Base-by-base conservation (phyloP, 2,329 filamentous ascomycete genomes). In the Purpureocillium takamizusanense region DNA sequence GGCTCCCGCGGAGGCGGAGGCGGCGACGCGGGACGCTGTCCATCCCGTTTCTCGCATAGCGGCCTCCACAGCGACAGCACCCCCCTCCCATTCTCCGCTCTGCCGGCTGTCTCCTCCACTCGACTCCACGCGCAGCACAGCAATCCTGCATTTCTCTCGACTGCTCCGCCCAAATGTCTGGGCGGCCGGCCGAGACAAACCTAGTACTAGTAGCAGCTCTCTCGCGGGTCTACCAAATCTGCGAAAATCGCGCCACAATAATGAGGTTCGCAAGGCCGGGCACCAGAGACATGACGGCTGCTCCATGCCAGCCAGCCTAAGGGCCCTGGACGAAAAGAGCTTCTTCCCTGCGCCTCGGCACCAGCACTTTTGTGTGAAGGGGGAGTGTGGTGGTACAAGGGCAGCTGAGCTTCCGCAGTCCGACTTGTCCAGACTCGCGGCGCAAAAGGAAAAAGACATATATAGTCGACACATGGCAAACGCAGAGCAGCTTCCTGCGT, bases 1-100 rank as follows among this genome's bases (percentile, higher is more conserved):
- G 14, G 12, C 23, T 18, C n/a, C 29, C 36, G 36, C 16, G 36
- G 36, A 38, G 29, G 31, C 36, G 36, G 36, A 37, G 36, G 15
- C 25, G 25, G 25, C 25, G 34, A 35, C 27, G 25, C 34, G 34
- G 34, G 15, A 35, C 25, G 34, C 33, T 27, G 17, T 29, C 34
- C 25, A 35, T 15, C 16, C 34, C 34, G 23, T 27, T 23, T 17
- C 34, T 12, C n/a, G 34, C 10, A 29, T 35, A 27, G 34, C 28
- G 11, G 3, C 16, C 34, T 18, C 34, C 34, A 36, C 34, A 36
- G 25, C 21, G 10, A 25, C 21, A 10, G 6, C 21, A 10, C 21
- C 10, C 21, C 21, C 21, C 21, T 27, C 25, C 18, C 16, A 12
- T 18, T 28, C 34, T 11, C 5, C 31, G 10, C 14, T n/a, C 34